Base-by-base conservation (phyloP, 306 rosid genomes). In the Nissolia schottii region DNA sequence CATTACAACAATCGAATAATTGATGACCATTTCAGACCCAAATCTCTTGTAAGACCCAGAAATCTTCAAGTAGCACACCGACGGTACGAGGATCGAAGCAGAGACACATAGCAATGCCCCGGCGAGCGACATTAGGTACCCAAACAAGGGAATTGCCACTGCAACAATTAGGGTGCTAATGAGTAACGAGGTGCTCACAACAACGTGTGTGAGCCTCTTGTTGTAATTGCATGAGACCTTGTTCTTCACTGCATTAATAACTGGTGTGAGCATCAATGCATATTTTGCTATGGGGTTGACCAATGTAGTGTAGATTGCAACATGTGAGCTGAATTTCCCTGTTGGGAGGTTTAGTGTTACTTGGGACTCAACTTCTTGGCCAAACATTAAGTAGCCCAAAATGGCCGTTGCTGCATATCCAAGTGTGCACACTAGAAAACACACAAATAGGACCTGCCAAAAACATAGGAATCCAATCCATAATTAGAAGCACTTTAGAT, bases 261-360 rank as follows among this genome's bases (percentile, higher is more conserved):
- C 70, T 27, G 97, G 97, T 2, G 84, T 83, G 1, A 90, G 80
- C 90, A 89, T 87, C 73, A 92, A 79, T 31, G 90, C 93, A 69
- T 87, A 92, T 81, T 89, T 92, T 64, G 93, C 77, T 34, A 92
- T 77, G 12, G 97, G 97, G 58, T 67, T 92, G 0, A 86, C 86
- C 75, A 87, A 67, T 38, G 90, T 84, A 0, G 97, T 89, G 83
- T 80, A 92, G 54, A 89, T 86, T 34, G 92, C 96, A 1, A 92
- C 70, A 43, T 43, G 72, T 55, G 93, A 84, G 75, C 93, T 89
- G 22, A 86, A 68, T 66, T 84, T 83, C 13, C 57, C 68, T 8
- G 75, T 63, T 41, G 96, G 92, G 27, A 92, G 97, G 79, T 83
- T 82, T 46, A 89, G 51, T 0, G 96, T 92, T 25, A 89, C 83